phyloP scores from a whole-genome alignment of 2,329 filamentous ascomycete genomes.

The Dactylellina cionopaga region DNA sequence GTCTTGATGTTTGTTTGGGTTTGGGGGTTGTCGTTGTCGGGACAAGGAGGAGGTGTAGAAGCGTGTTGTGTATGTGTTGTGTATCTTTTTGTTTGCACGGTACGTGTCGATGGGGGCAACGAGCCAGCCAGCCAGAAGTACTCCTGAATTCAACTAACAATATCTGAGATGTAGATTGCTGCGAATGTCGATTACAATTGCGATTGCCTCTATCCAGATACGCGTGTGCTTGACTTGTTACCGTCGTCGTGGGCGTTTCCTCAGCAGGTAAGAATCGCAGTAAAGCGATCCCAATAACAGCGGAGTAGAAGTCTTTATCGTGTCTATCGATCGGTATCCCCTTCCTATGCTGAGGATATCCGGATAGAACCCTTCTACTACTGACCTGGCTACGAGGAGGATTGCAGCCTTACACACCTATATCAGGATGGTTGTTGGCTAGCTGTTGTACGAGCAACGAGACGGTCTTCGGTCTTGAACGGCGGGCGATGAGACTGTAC shows the following conservation, averaged over 20 bases:
- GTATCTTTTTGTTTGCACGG: slow-evolving; percentile 23
- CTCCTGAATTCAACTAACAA: too few relatives aligned
- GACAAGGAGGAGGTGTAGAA: too few relatives aligned
- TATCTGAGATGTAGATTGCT: too few relatives aligned
- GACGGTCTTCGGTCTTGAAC: slow-evolving; percentile 10
- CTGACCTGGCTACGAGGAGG: slow-evolving; percentile 5
- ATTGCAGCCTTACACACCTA: slow-evolving; percentile 4
- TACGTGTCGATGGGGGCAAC: neutral
- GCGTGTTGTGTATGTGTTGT: too few relatives aligned
- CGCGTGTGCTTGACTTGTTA: too few relatives aligned
- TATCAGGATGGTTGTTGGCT: neutral
- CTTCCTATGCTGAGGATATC: too few relatives aligned
- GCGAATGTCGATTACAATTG: too few relatives aligned
- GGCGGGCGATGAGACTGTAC: neutral
- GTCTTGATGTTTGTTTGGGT: neutral
- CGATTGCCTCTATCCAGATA: too few relatives aligned
- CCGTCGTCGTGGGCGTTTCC: too few relatives aligned
- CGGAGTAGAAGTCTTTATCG: slow-evolving; percentile 54
- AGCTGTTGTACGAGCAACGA: neutral
- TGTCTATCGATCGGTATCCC: slow-evolving; percentile 51
- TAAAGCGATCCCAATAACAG: slow-evolving; percentile 32
- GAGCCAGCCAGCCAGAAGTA: neutral
- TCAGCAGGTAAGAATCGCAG: slow-evolving; percentile 39
- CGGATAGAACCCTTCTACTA: slow-evolving; percentile 53
- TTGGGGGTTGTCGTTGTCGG: neutral